Evolutionary conservation across 2,329 filamentous ascomycete species (phyloP).

Genomic region (Calonectria montana): DNA sequence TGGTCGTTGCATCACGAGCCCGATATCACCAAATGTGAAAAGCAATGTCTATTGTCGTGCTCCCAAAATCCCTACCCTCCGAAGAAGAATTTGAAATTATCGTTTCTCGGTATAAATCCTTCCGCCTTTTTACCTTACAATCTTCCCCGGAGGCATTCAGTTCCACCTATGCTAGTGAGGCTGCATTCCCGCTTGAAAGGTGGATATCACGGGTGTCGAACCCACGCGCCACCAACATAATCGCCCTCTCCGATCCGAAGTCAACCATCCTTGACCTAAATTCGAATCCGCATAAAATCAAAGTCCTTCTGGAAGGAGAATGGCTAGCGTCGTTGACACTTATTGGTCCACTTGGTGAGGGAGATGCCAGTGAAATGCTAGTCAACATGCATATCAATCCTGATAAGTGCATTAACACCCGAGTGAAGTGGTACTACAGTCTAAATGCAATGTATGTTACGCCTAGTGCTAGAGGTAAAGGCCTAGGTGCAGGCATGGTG

Average conservation of each 20-base stretch:
- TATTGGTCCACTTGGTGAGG: slow-evolving; percentile 19
- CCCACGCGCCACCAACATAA: not conserved
- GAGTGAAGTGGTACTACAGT: slow-evolving; percentile 7
- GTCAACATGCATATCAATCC: slow-evolving; percentile 1
- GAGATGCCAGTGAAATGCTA: not conserved
- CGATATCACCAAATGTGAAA: too few species aligned
- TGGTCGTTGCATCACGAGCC: not conserved
- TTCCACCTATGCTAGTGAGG: slow-evolving; percentile 24
- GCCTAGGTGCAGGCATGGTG: slow-evolving; percentile 18
- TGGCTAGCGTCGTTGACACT: slow-evolving; percentile 29
- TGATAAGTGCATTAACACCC: not conserved
- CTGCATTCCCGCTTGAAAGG: not conserved
- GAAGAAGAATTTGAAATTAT: not conserved
- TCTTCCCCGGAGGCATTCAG: slow-evolving; percentile 26
- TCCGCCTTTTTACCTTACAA: slow-evolving; percentile 23
- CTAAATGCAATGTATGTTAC: slow-evolving; percentile 32
- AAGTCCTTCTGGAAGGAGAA: not conserved
- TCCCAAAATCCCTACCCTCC: slow-evolving; percentile 1
- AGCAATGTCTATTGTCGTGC: not conserved
- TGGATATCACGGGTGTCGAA: slow-evolving; percentile 26
- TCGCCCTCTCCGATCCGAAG: not conserved
- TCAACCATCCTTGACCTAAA: not conserved
- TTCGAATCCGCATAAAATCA: not conserved
- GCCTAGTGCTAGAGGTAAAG: slow-evolving; percentile 19
- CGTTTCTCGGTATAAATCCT: slow-evolving; percentile 13